A percentile compares a stretch with the other conserved stretches of the same genome.
These are phyloP conservation scores for Lumnitzera racemosa DNA, from an alignment of 345 rosid species.

Conservation along the genomic window DNA sequence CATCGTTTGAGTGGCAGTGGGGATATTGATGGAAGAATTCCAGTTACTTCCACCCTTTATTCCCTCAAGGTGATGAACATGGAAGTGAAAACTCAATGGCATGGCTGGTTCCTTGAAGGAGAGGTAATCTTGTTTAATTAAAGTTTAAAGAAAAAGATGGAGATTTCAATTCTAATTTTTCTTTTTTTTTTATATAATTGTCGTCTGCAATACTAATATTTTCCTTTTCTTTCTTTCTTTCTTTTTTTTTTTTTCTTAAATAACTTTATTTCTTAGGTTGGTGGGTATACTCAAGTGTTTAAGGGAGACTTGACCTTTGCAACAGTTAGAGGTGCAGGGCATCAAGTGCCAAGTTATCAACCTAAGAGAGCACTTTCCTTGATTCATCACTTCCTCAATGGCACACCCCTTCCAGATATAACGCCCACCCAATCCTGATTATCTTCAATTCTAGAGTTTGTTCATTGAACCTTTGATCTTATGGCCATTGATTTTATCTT, in stretches of 20 bases:
- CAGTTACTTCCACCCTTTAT: conserved; percentile 69
- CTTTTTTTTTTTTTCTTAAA: too few relatives aligned
- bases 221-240: background rate
- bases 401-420: conserved; percentile 61
- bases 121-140: conserved; percentile 29
- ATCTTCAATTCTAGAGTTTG: background rate
- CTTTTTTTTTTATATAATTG: too few relatives aligned
- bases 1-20: conserved; percentile 42
- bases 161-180: too few relatives aligned
- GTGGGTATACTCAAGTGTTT: conserved; percentile 75
- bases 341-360: conserved; percentile 81
- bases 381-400: conserved; percentile 50
- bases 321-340: conserved; percentile 88
- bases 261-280: conserved; percentile 28
- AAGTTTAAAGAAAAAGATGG: too few relatives aligned
- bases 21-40: conserved; percentile 77
- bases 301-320: conserved; percentile 62
- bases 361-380: conserved; percentile 73
- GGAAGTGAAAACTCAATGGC: conserved; percentile 50
- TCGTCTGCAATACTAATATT: background rate
- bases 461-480: too few relatives aligned
- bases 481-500: too few relatives aligned
- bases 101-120: conserved; percentile 60
- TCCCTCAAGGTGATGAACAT: conserved; percentile 60
- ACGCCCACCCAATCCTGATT: conserved; percentile 7